A percentile compares a stretch with the other conserved stretches of the same genome.
These are phyloP conservation scores for Buxus sempervirens DNA, from an alignment of 164 flowering plant genomes.

Conservation along the genomic window DNA sequence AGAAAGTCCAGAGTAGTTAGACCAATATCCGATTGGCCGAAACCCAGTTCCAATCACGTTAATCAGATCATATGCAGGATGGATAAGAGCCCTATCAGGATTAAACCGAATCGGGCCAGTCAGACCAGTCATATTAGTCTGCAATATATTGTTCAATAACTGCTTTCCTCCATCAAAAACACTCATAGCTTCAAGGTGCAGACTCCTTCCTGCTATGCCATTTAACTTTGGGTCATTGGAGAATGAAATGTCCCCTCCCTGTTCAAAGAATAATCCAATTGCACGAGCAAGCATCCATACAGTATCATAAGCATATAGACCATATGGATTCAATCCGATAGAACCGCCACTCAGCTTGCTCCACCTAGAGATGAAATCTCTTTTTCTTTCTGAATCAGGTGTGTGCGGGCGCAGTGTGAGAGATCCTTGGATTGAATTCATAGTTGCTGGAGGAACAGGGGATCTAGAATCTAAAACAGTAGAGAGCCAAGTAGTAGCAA, in stretches of 20 bases:
- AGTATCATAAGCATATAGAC: slow-evolving; percentile 69
- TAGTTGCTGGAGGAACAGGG: slow-evolving; percentile 17
- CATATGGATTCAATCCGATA: slow-evolving; percentile 51
- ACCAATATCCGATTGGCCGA: slow-evolving; percentile 60
- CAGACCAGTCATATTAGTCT: slow-evolving; percentile 46
- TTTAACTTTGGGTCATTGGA: slow-evolving; percentile 34
- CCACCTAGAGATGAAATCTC: slow-evolving; percentile 44
- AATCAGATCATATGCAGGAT: slow-evolving; percentile 52
- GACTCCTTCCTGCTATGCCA: slow-evolving; percentile 17
- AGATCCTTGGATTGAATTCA: slow-evolving; percentile 43
- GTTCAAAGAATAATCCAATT: slow-evolving; percentile 32
- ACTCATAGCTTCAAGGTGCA: slow-evolving; percentile 50
- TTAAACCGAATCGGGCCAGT: slow-evolving; percentile 45
- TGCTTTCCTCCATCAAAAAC: slow-evolving; percentile 49
- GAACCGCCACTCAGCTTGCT: slow-evolving; percentile 41
- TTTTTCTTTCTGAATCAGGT: slow-evolving; percentile 42
- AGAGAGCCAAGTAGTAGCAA: slow-evolving; percentile 49
- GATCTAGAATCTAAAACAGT: slow-evolving; percentile 40
- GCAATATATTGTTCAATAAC: slow-evolving; percentile 37
- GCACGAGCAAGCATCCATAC: slow-evolving; percentile 59
- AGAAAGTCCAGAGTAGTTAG: slow-evolving; percentile 58
- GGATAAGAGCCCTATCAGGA: slow-evolving; percentile 26
- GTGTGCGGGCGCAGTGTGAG: slow-evolving; percentile 56
- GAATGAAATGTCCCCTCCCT: slow-evolving; percentile 49
- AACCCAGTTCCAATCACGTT: slow-evolving; percentile 39